Evolutionary conservation across 2,329 filamentous ascomycete genomes (phyloP).

Genomic region (Xylariaceae sp.): DNA sequence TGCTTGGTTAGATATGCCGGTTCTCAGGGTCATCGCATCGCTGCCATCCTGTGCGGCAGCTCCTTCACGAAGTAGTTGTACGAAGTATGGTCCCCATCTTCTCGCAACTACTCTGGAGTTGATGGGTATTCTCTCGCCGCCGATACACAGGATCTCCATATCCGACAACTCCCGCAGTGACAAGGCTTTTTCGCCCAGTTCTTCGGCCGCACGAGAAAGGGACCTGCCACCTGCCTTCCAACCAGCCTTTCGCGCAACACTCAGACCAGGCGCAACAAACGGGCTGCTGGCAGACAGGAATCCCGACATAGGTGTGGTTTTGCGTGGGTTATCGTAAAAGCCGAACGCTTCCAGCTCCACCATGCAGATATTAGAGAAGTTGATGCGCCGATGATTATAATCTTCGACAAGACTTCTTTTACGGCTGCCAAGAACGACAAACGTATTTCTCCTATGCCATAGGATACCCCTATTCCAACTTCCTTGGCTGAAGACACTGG

Average conservation of each 20-base stretch:
- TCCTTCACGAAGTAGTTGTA: slow-evolving; percentile 81
- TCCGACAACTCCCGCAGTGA: slow-evolving; percentile 80
- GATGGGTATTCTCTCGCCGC: slow-evolving; percentile 85
- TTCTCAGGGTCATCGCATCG: slow-evolving; percentile 70
- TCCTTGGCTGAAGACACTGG: slow-evolving; percentile 89
- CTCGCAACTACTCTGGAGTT: slow-evolving; percentile 85
- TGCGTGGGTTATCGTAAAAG: slow-evolving; percentile 90
- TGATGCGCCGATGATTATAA: slow-evolving; percentile 96
- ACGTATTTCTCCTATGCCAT: slow-evolving; percentile 90
- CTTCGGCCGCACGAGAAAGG: slow-evolving; percentile 72
- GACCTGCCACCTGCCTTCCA: slow-evolving; percentile 69
- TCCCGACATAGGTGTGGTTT: slow-evolving; percentile 68
- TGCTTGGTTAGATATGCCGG: slow-evolving; percentile 51
- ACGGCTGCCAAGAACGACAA: slow-evolving; percentile 90
- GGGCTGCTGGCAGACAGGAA: slow-evolving; percentile 79
- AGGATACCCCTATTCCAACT: slow-evolving; percentile 96
- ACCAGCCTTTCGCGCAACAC: slow-evolving; percentile 53
- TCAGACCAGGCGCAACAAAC: slow-evolving; percentile 53
- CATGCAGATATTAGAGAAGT: slow-evolving; percentile 94
- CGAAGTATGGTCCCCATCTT: slow-evolving; percentile 94
- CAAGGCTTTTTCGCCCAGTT: slow-evolving; percentile 76
- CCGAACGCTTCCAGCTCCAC: slow-evolving; percentile 97
- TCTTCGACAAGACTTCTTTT: slow-evolving; percentile 93
- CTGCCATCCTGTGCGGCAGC: slow-evolving; percentile 65
- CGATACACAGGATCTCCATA: slow-evolving; percentile 93